phyloP scores from a whole-genome alignment of 331 rosid genomes.

The Erythrophleum ivorense region DNA sequence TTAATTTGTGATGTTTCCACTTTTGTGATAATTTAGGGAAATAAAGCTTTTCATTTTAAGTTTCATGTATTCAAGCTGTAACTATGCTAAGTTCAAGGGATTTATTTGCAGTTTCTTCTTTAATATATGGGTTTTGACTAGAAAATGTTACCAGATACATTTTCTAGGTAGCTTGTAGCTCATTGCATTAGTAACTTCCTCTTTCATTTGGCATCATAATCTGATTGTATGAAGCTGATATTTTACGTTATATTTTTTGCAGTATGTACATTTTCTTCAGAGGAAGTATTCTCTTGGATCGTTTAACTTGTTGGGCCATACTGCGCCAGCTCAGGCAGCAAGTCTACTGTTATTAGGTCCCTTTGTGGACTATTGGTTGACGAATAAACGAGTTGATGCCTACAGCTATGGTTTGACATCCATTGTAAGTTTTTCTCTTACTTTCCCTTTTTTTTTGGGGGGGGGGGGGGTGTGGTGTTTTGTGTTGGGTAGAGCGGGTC shows the following conservation, averaged over 20 bases:
- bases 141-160: background rate
- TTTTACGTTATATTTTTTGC: conserved; percentile 42
- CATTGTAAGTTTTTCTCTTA: conserved; percentile 55
- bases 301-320: conserved; percentile 87
- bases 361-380: conserved; percentile 88
- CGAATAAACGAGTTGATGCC: conserved; percentile 66
- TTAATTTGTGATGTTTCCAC: background rate
- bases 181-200: conserved; percentile 5
- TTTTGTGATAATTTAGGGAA: background rate
- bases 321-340: conserved; percentile 95
- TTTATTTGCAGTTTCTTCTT: background rate
- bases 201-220: conserved; percentile 28
- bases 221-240: conserved; percentile 34
- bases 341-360: conserved; percentile 81
- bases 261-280: conserved; percentile 94
- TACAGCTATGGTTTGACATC: conserved; percentile 62
- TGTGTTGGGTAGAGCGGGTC: background rate
- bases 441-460: background rate
- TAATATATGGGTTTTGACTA: conserved; percentile 22
- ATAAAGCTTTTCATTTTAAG: background rate
- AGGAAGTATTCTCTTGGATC: conserved; percentile 94
- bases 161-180: conserved; percentile 20
- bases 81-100: background rate
- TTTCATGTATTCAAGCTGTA: background rate
- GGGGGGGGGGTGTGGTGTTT: background rate